Conservation (phyloP, 495 filamentous ascomycete genomes). For the Glonium stellatum region DNA sequence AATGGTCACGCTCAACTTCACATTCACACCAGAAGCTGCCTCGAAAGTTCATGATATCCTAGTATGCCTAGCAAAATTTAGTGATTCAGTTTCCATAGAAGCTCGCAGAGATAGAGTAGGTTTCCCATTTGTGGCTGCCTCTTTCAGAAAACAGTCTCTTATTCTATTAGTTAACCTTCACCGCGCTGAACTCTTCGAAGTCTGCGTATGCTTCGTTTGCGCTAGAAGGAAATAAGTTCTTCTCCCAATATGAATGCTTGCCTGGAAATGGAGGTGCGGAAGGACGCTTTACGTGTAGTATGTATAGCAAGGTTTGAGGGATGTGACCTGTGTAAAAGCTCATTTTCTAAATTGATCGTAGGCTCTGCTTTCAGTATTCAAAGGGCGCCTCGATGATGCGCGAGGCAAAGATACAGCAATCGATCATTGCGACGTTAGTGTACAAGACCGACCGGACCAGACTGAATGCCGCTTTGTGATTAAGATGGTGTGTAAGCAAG, state of each 20-base stretch:
- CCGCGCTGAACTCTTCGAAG: constrained; percentile 83
- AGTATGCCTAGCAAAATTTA: constrained; percentile 85
- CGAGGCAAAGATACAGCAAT: constrained; percentile 70
- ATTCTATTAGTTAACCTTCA: constrained; percentile 62
- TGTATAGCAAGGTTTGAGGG: constrained; percentile 57
- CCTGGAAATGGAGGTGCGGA: constrained; percentile 35
- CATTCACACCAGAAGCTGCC: constrained; percentile 67
- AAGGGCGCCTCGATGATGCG: constrained; percentile 50
- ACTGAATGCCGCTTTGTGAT: constrained; percentile 73
- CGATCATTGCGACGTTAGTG: constrained; percentile 76
- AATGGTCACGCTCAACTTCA: constrained; percentile 73
- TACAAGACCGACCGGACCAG: constrained; percentile 66
- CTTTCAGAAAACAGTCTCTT: background rate
- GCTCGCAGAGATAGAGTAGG: constrained; percentile 65
- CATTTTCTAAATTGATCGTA: constrained; percentile 23
- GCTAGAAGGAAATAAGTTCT: constrained; percentile 69
- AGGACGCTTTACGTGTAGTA: constrained; percentile 63
- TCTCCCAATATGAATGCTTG: constrained; percentile 65
- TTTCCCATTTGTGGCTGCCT: constrained; percentile 1
- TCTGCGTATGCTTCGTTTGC: constrained; percentile 83
- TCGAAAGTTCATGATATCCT: constrained; percentile 72
- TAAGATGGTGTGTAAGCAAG: constrained; percentile 78
- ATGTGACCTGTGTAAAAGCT: background rate
- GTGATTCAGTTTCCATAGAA: constrained; percentile 81
- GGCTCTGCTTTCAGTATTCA: constrained; percentile 72